phyloP scores from a whole-genome alignment of 129 eudicot species.

The Escallonia rubra region DNA sequence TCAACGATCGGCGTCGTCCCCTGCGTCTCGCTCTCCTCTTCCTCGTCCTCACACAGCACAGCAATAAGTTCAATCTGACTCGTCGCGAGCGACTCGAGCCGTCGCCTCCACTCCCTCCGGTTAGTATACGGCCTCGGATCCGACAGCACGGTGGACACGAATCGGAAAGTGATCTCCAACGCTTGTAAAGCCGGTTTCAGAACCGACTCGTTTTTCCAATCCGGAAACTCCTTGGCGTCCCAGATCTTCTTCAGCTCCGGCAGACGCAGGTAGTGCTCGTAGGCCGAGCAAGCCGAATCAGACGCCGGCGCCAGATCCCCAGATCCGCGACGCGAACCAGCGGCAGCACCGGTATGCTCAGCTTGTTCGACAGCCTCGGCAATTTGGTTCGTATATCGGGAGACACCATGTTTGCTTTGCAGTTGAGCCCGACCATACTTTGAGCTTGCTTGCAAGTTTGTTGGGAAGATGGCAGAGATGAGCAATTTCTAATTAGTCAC shows the following conservation, averaged over 20 bases:
- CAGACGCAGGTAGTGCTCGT: slow-evolving; percentile 38
- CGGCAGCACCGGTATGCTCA: slow-evolving; percentile 30
- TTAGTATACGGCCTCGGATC: slow-evolving; percentile 70
- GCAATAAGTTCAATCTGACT: slow-evolving; percentile 63
- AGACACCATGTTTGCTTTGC: slow-evolving; percentile 54
- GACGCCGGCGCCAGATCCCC: slow-evolving; percentile 21
- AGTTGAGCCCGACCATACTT: slow-evolving; percentile 67
- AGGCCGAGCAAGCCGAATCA: slow-evolving; percentile 38
- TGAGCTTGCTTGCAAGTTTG: too few species aligned
- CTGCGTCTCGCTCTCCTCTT: too few species aligned
- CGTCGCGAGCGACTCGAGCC: slow-evolving; percentile 52
- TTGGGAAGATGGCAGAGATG: too few species aligned
- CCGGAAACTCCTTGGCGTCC: slow-evolving; percentile 23
- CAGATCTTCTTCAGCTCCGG: slow-evolving; percentile 45
- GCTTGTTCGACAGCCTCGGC: slow-evolving; percentile 44
- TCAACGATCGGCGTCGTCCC: too few species aligned
- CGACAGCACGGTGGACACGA: slow-evolving; percentile 40
- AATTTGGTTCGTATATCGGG: slow-evolving; percentile 51
- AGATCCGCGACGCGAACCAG: slow-evolving; percentile 37
- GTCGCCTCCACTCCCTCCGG: slow-evolving; percentile 64
- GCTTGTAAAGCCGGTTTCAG: slow-evolving; percentile 47
- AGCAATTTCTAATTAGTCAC: too few species aligned
- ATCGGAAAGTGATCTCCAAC: slow-evolving; percentile 48
- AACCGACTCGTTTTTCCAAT: slow-evolving; percentile 40
- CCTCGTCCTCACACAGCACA: slow-evolving; percentile 56